phyloP scores from a whole-genome alignment of 768 basidiomycete genomes.

The Lactarius trivialis region DNA sequence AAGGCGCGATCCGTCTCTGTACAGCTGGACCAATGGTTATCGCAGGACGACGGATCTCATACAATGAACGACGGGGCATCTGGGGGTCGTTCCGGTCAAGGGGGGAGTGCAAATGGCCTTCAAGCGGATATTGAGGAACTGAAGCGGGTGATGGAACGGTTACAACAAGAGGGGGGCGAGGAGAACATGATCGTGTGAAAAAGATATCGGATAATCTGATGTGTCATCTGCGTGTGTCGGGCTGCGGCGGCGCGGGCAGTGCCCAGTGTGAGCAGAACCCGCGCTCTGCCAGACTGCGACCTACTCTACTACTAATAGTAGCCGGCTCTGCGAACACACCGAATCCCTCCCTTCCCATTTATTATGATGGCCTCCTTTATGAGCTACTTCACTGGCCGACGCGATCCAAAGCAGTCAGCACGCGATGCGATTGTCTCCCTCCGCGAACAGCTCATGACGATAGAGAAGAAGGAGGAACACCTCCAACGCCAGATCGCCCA shows the following conservation, averaged over 20 bases:
- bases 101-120: conserved; percentile 52
- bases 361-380: conserved; percentile 40
- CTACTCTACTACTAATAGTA: not conserved
- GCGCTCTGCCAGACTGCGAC: not conserved
- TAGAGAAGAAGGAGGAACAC: conserved; percentile 99
- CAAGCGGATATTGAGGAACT: conserved; percentile 67
- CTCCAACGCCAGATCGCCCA: conserved; percentile 96
- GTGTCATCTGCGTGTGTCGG: not conserved
- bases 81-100: conserved; percentile 31
- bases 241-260: not conserved
- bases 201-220: not conserved
- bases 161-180: conserved; percentile 22
- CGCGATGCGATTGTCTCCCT: conserved; percentile 90
- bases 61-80: conserved; percentile 52
- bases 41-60: conserved; percentile 62
- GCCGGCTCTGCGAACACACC: not conserved
- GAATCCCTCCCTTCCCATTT: not conserved
- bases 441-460: conserved; percentile 90
- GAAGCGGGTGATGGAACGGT: conserved; percentile 48
- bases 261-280: not conserved
- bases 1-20: conserved; percentile 63
- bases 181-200: conserved; percentile 1
- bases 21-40: conserved; percentile 78
- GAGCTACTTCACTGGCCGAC: conserved; percentile 82
- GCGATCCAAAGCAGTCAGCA: conserved; percentile 77